These are phyloP conservation scores for Teratosphaeria epicoccoides DNA, from an alignment of 2,329 filamentous ascomycete species.

Conservation along the genomic window DNA sequence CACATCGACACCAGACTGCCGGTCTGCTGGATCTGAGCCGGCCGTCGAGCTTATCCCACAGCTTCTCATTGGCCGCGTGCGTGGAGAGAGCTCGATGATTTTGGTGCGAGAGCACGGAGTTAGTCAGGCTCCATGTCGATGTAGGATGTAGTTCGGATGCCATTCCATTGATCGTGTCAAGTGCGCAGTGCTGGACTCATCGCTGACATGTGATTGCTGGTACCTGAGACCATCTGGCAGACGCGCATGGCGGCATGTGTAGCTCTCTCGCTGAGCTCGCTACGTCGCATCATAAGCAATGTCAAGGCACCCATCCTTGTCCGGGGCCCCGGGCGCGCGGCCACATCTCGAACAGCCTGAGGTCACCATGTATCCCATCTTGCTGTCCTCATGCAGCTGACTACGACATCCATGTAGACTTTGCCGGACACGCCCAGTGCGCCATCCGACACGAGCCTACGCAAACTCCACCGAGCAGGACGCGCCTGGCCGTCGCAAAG, in stretches of 20 bases:
- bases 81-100: neutral
- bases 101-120: neutral
- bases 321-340: too few species aligned
- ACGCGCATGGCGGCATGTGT: too few species aligned
- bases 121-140: neutral
- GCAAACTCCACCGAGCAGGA: neutral
- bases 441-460: neutral
- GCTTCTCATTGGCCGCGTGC: neutral
- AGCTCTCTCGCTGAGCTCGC: too few species aligned
- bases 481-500: neutral
- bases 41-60: neutral
- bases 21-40: neutral
- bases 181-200: neutral
- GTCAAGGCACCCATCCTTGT: too few species aligned
- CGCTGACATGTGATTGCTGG: neutral
- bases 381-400: neutral
- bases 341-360: too few species aligned
- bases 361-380: neutral
- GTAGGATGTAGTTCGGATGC: neutral
- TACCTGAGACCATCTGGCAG: too few species aligned
- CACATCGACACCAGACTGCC: slow-evolving; percentile 6
- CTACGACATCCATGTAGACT: neutral
- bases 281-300: too few species aligned
- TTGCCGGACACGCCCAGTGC: neutral
- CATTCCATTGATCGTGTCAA: neutral